Base-by-base conservation (phyloP, 139 green algal genomes). In the Auxenochlorella protothecoides region DNA sequence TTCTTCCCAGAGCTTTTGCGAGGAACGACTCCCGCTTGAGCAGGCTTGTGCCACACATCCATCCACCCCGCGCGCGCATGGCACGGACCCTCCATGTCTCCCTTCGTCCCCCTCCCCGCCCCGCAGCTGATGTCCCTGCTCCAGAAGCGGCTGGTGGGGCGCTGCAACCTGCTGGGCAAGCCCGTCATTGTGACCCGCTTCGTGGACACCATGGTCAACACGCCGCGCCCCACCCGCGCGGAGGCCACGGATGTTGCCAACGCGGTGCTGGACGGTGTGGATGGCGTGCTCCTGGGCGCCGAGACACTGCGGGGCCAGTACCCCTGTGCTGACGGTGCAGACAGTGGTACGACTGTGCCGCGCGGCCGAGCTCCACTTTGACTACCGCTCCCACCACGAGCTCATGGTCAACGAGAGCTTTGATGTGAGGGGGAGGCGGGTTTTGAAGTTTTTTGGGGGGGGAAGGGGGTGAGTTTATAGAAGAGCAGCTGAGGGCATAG, bases 201-300 rank as follows among this genome's bases (percentile, higher is more conserved):
- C 57, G 85, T 97, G 57, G 92, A 97, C 81, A 94, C 90, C 53
- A 97, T 97, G 92, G 76, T 83, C 2, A 73, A 73, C 4, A 77
- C 75, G 52, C 81, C 81, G 6, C 75, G 81, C 2, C 74, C 72
- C 15, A 83, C 78, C 3, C 78, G 11, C 44, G 89, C 90, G 5
- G 90, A 97, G 79, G 91, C 89, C 2, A 93, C 91, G 0, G 92
- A 97, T 77, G 91, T 97, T 56, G 92, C 92, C 74, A 97, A 97
- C 80, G 85, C 92, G 54, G 89, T 96, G 73, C 83, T 97, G 61
- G 91, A 97, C 69, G 92, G 91, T 13, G 74, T 71, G 5, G 83
- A 88, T 55, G 83, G 76, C 53, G 76, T 95, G 14, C 68, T 96
- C 80, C 87, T 97, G 69, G 89, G 88, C 15, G 87, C 85, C 1